Evolutionary conservation across 2,329 filamentous ascomycete genomes (phyloP).

Genomic region (Cytospora piceicola): DNA sequence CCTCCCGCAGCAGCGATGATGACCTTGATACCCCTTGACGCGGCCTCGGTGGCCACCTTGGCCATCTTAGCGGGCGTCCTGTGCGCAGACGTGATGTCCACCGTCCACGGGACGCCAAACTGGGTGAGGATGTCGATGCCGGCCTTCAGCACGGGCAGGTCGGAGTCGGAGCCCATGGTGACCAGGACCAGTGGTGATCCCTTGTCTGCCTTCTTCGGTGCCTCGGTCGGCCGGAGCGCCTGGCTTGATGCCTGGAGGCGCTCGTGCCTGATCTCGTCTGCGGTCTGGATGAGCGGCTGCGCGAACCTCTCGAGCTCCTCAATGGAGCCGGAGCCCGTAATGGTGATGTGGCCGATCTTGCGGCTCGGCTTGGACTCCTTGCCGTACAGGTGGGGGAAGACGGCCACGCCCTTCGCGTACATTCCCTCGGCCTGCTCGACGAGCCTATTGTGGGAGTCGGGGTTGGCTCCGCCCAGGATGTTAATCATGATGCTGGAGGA

Average conservation of each 20-base stretch:
- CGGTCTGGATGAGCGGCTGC: conserved; percentile 69
- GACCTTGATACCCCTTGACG: conserved; percentile 68
- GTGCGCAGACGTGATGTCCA: conserved; percentile 80
- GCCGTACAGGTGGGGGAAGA: conserved; percentile 84
- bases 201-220: conserved; percentile 26
- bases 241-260: conserved; percentile 49
- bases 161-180: conserved; percentile 84
- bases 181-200: conserved; percentile 68
- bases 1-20: conserved; percentile 78
- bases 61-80: conserved; percentile 74
- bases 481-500: conserved; percentile 77
- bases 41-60: conserved; percentile 65
- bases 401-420: conserved; percentile 51
- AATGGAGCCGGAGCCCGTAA: conserved; percentile 70
- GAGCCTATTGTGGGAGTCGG: conserved; percentile 63
- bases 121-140: conserved; percentile 68
- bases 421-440: conserved; percentile 50
- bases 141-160: conserved; percentile 68
- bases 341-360: conserved; percentile 94
- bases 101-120: conserved; percentile 74
- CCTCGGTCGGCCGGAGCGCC: conserved; percentile 43
- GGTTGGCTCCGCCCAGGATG: conserved; percentile 70
- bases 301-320: conserved; percentile 63
- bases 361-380: conserved; percentile 85
- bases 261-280: conserved; percentile 62